Evolutionary conservation across 2,329 filamentous ascomycete genomes (phyloP).

Genomic region (Orbilia quercus): DNA sequence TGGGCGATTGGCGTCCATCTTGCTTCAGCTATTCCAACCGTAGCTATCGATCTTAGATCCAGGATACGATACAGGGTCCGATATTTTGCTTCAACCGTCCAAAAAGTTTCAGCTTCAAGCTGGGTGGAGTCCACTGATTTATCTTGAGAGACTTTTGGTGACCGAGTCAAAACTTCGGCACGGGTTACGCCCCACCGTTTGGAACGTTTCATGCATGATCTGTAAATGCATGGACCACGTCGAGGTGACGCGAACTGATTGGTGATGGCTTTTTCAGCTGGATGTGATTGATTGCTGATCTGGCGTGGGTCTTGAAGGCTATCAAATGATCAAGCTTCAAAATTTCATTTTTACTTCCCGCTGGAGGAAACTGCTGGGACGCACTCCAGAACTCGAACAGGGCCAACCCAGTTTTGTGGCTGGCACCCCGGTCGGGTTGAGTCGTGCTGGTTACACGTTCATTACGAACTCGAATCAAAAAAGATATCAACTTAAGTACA

Average conservation of each 20-base stretch:
- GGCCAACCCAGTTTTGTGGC: not conserved
- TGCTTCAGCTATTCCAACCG: not conserved
- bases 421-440: not conserved
- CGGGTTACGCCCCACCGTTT: not conserved
- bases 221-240: not conserved
- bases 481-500: too few relatives aligned
- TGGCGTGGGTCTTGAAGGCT: not conserved
- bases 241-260: not conserved
- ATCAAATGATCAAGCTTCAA: too few relatives aligned
- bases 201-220: not conserved
- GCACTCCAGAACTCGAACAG: not conserved
- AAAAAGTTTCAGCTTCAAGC: too few relatives aligned
- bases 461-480: too few relatives aligned
- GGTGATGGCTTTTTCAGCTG: not conserved
- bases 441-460: not conserved
- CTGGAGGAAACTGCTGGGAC: not conserved
- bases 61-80: too few relatives aligned
- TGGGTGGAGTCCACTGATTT: too few relatives aligned
- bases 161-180: not conserved
- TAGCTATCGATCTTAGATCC: too few relatives aligned
- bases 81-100: too few relatives aligned
- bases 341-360: not conserved
- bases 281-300: not conserved
- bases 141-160: too few relatives aligned
- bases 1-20: constrained; percentile 7